These are phyloP conservation scores for Boletus sp. DNA, from an alignment of 768 basidiomycete species.

Conservation along the genomic window DNA sequence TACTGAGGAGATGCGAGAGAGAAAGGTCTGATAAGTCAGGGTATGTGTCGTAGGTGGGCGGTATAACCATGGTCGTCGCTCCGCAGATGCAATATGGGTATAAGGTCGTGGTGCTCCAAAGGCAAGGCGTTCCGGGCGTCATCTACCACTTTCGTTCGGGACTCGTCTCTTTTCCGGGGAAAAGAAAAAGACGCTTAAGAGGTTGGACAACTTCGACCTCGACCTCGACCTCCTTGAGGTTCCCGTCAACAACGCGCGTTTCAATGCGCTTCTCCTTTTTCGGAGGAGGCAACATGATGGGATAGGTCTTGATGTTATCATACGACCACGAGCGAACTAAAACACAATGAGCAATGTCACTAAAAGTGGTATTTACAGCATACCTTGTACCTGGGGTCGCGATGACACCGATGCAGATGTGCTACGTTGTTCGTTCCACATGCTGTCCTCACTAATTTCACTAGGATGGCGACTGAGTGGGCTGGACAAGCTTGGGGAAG, in stretches of 20 bases:
- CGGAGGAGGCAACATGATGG: conserved; percentile 47
- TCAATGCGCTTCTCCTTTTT: conserved; percentile 52
- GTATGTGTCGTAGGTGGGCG: conserved; percentile 33
- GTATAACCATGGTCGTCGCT: conserved; percentile 31
- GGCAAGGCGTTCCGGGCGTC: conserved; percentile 7
- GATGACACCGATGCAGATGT: conserved; percentile 21
- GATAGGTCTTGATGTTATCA: conserved; percentile 67
- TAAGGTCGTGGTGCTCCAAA: conserved; percentile 19
- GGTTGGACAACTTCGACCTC: conserved; percentile 54
- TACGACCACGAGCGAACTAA: conserved; percentile 74
- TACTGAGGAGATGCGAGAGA: conserved; percentile 23
- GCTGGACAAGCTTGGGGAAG: conserved; percentile 31
- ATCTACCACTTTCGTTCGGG: conserved; percentile 28
- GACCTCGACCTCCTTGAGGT: conserved; percentile 49
- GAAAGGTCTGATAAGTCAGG: conserved; percentile 32
- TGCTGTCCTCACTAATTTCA: conserved; percentile 36
- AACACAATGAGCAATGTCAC: conserved; percentile 6
- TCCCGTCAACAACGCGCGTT: conserved; percentile 45
- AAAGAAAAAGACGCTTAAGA: conserved; percentile 67
- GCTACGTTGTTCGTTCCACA: conserved; percentile 27
- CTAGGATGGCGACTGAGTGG: conserved; percentile 41
- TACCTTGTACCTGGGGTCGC: conserved; percentile 54
- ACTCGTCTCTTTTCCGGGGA: conserved; percentile 45
- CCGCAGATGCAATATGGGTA: conserved; percentile 30
- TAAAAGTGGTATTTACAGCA: conserved; percentile 17